phyloP scores from a whole-genome alignment of 1,284 basidiomycete species.

The Leucoagaricus sp. region DNA sequence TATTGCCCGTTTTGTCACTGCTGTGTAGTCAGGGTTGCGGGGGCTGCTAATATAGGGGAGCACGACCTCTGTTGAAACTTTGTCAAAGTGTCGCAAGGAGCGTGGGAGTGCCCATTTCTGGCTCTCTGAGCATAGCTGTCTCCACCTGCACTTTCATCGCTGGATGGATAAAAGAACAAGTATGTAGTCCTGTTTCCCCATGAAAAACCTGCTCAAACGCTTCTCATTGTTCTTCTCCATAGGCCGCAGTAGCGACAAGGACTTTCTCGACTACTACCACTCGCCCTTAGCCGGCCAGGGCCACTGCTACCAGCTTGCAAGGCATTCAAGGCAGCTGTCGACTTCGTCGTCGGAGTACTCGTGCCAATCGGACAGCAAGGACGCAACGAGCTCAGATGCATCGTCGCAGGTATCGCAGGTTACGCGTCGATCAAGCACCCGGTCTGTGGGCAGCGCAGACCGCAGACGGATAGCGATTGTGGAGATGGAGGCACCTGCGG shows the following conservation, averaged over 20 bases:
- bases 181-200: slow-evolving; percentile 12
- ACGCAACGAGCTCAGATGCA: slow-evolving; percentile 29
- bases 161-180: slow-evolving; percentile 13
- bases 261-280: slow-evolving; percentile 4
- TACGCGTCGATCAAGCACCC: slow-evolving; percentile 48
- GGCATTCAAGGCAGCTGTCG: slow-evolving; percentile 29
- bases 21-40: too few species aligned
- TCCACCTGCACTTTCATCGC: background rate
- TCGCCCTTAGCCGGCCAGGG: slow-evolving; percentile 9
- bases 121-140: background rate
- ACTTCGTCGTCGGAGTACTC: slow-evolving; percentile 55
- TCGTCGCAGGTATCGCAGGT: slow-evolving; percentile 27
- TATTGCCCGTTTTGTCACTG: too few species aligned
- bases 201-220: slow-evolving; percentile 29
- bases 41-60: too few species aligned
- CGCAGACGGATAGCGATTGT: slow-evolving; percentile 69
- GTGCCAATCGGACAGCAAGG: slow-evolving; percentile 34
- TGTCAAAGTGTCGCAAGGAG: background rate
- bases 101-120: slow-evolving; percentile 3
- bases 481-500: slow-evolving; percentile 42
- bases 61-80: background rate
- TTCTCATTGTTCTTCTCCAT: slow-evolving; percentile 27
- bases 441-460: slow-evolving; percentile 59
- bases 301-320: slow-evolving; percentile 4
- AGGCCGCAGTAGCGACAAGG: slow-evolving; percentile 15